Conservation (phyloP, 2,329 filamentous ascomycete genomes). For the Aspergillus quadricinctus region DNA sequence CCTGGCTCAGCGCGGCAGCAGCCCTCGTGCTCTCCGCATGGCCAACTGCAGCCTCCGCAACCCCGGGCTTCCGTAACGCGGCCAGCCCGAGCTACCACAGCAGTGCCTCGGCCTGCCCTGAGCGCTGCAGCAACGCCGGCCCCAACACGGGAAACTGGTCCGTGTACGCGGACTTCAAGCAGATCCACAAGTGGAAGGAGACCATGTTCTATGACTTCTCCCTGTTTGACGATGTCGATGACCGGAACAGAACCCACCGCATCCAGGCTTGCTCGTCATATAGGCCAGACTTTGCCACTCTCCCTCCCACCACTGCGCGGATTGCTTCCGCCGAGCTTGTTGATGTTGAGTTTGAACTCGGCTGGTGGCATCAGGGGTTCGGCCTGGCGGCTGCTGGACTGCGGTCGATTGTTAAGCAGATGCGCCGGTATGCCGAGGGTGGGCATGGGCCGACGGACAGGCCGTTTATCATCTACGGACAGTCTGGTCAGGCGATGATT, state of each 20-base stretch:
- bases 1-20: background rate
- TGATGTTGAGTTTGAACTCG: constrained; percentile 23
- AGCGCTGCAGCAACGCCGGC: constrained; percentile 15
- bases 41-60: background rate
- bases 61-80: background rate
- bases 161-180: constrained; percentile 16
- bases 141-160: constrained; percentile 18
- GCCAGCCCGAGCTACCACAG: constrained; percentile 13
- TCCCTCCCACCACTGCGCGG: constrained; percentile 2
- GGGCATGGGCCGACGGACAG: constrained; percentile 17
- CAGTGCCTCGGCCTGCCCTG: constrained; percentile 11
- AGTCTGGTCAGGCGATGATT: constrained; percentile 24
- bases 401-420: constrained; percentile 21
- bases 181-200: constrained; percentile 23
- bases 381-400: constrained; percentile 17
- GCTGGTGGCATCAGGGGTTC: constrained; percentile 22
- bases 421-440: constrained; percentile 25
- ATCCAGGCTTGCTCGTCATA: constrained; percentile 30
- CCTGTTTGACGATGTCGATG: constrained; percentile 33
- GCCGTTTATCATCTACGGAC: constrained; percentile 28
- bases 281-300: constrained; percentile 15
- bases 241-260: constrained; percentile 21
- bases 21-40: background rate
- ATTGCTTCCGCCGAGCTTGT: constrained; percentile 10
- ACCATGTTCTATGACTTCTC: constrained; percentile 34